Evolutionary conservation across 352 stramenopile species (phyloP).

Genomic region (Blastocystis sp.): DNA sequence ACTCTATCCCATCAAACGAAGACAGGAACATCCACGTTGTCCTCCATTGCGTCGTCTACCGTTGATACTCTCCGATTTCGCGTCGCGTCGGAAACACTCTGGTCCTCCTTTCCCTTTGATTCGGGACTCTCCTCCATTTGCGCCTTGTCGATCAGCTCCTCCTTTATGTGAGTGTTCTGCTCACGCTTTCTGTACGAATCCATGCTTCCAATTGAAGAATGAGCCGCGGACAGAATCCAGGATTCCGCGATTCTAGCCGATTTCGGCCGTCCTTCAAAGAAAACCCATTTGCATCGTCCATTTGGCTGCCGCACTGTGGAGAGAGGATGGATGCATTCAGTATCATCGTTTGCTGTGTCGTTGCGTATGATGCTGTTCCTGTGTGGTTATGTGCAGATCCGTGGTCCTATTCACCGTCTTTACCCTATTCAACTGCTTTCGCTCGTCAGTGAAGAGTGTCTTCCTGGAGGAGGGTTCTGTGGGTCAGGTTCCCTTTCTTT

Average conservation of each 20-base stretch:
- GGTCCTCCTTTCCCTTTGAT: background rate
- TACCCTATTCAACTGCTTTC: background rate
- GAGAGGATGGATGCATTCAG: background rate
- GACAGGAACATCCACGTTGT: background rate
- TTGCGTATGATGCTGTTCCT: background rate
- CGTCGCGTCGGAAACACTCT: slow-evolving; percentile 12
- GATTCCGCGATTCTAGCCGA: background rate
- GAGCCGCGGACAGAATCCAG: background rate
- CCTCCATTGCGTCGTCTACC: background rate
- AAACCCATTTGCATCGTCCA: background rate
- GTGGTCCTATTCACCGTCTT: background rate
- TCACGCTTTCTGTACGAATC: slow-evolving; percentile 37
- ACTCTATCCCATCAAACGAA: background rate
- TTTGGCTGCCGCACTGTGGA: no score
- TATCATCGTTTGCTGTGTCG: background rate
- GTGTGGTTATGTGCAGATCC: background rate
- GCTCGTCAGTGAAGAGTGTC: background rate
- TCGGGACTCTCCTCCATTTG: background rate
- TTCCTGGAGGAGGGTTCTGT: background rate
- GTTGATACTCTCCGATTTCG: background rate
- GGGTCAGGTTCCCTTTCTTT: background rate
- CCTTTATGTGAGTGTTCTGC: background rate
- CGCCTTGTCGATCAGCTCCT: slow-evolving; percentile 8
- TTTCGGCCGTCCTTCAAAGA: background rate
- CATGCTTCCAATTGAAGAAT: background rate